These are phyloP conservation scores for Geotrichum siamense DNA, from an alignment of 1,139 yeast genomes.

Conservation along the genomic window DNA sequence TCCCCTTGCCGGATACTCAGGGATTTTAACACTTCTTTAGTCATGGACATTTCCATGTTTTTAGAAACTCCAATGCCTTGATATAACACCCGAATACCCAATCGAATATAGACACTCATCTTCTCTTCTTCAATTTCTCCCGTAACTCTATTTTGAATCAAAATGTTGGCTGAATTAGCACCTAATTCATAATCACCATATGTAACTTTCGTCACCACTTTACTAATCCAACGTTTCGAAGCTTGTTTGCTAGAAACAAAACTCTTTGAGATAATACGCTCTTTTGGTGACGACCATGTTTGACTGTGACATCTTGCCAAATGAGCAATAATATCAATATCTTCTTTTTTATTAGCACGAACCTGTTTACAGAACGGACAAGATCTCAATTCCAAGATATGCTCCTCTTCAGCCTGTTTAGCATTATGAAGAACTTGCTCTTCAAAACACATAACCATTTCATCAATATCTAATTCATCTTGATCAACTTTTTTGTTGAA, in stretches of 20 bases:
- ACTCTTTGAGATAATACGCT: slow-evolving; percentile 55
- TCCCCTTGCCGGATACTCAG: slow-evolving; percentile 75
- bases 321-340: slow-evolving; percentile 71
- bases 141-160: slow-evolving; percentile 84
- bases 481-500: slow-evolving; percentile 43
- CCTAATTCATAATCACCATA: slow-evolving; percentile 87
- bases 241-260: slow-evolving; percentile 80
- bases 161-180: slow-evolving; percentile 83
- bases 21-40: slow-evolving; percentile 51
- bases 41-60: slow-evolving; percentile 47
- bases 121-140: slow-evolving; percentile 87
- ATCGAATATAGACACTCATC: slow-evolving; percentile 78
- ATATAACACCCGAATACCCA: slow-evolving; percentile 79
- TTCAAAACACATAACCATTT: slow-evolving; percentile 52
- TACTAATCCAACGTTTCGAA: slow-evolving; percentile 80
- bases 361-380: slow-evolving; percentile 75
- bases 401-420: slow-evolving; percentile 26
- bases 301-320: slow-evolving; percentile 78
- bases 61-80: slow-evolving; percentile 51
- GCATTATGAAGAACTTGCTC: slow-evolving; percentile 29
- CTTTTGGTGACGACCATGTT: slow-evolving; percentile 48
- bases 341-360: slow-evolving; percentile 48
- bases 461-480: slow-evolving; percentile 49
- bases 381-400: slow-evolving; percentile 50
- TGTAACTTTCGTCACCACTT: slow-evolving; percentile 70